Evolutionary conservation across 257 asterid species (phyloP), one percentile per base, ranked within the genome.

Genomic region (Verbena officinalis): DNA sequence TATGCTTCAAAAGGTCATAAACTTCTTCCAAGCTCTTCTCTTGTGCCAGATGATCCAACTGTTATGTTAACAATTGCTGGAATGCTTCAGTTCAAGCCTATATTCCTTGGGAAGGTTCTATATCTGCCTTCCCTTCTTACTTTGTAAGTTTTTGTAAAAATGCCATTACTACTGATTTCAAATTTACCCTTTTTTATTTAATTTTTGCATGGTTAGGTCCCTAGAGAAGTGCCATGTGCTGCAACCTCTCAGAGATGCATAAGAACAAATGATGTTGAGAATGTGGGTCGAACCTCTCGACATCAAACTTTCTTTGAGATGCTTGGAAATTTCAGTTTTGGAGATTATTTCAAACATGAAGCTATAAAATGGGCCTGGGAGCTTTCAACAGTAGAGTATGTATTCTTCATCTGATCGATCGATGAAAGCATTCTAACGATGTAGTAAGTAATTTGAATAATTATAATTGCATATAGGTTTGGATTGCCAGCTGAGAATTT

Each of bases 351-450:
- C 81, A 92, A 92, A 76, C 76, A 75, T 45, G 98, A 92, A 56
- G 96, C 98, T 24, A 85, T 92, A 27, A 85, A 75, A 73, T 92
- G 98, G 98, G 98, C 98, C 3, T 92, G 98, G 98, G 98, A 87
- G 84, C 97, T 92, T 63, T 55, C 96, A 36, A 89, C 95, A 1
- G 24, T 74, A 17, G 97, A 85, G 97, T 92, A 87, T 62, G 95
- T 68, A 51, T 58, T 59, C 64, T 58, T 59, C 64, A 51, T 45
- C 52, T 66, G 59, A 71, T 71, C 4, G 55, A n/a, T n/a, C n/a
- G n/a, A n/a, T n/a, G n/a, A 38, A 38, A 60, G 40, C 64, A 38
- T 64, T 52, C 34, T 53, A 71, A 30, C 61, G 30, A 36, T 63
- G 15, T n/a, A n/a, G 39, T 55, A 62, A 16, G 42, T 61, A 34